Base-by-base conservation (phyloP, 768 basidiomycete genomes). In the Serendipita sp. region DNA sequence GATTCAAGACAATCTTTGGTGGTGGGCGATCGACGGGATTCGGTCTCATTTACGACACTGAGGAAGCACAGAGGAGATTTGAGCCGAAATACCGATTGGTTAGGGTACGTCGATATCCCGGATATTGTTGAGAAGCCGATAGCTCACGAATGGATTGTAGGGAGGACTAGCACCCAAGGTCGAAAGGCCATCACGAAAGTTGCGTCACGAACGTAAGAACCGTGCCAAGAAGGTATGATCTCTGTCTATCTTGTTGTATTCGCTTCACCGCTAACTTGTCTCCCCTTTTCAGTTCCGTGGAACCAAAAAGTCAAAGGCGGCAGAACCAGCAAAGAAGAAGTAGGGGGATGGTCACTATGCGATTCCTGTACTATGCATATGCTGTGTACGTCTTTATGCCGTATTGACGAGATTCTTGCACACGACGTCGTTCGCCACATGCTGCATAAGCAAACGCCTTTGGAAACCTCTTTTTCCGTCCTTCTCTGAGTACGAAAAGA, bases 161-260 rank as follows among this genome's bases (percentile, higher is more conserved):
- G 83, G 80, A 68, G 86, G 88, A 63, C 74, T 92, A 56, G 74
- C 71, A 38, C 66, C 80, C 68, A 96, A 97, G 80, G 85, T 87
- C 68, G 89, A 91, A 47, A 91, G 87, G 77, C 79, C 95, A 64
- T 92, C 91, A 69, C 88, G 96, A 73, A 98, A 98, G 77, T 85
- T 98, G 77, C 88, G 96, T 77, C 97, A 98, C 81, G 95, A 98
- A 81, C 85, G 96, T 73, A 99, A 99, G 85, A 99, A 99, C 80
- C 86, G 95, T 75, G 84, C 89, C 68, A 99, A 99, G 89, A 98
- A 97, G 86, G 94, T 91, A 54, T n/a, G 76, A 18, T 66, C 44
- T 32, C 63, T 30, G 44, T 66, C 45, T 11, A 28, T 18, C 52
- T 15, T 64, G 23, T 34, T 30, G 30, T 45, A 64, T 23, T 63